These are phyloP conservation scores for Globisporangium barbulae DNA, from an alignment of 352 stramenopile genomes.

Conservation along the genomic window DNA sequence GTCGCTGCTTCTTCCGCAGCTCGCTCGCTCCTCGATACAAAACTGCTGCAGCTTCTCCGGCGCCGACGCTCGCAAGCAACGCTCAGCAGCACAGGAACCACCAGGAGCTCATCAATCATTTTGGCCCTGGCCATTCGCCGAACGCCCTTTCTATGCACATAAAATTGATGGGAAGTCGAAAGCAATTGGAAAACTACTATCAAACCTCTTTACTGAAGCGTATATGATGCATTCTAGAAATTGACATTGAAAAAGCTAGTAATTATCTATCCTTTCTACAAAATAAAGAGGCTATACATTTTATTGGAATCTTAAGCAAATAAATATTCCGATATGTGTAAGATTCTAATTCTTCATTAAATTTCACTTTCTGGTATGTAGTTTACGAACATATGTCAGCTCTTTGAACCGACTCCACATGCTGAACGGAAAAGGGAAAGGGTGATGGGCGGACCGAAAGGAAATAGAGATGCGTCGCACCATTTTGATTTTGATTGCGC, in stretches of 20 bases:
- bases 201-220: too few species aligned
- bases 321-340: not conserved
- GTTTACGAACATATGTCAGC: not conserved
- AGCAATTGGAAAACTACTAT: not conserved
- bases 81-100: not conserved
- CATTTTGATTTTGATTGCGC: not conserved
- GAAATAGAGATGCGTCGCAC: not conserved
- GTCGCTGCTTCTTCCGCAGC: slow-evolving; percentile 11
- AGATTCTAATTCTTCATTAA: not conserved
- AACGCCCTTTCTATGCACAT: not conserved
- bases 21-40: slow-evolving; percentile 6
- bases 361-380: not conserved
- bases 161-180: not conserved
- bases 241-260: not conserved
- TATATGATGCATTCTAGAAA: too few species aligned
- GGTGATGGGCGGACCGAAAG: slow-evolving; percentile 10
- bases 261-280: not conserved
- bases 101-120: not conserved
- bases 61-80: not conserved
- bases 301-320: not conserved
- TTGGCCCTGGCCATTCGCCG: not conserved
- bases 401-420: slow-evolving; percentile 10
- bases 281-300: not conserved
- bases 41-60: not conserved
- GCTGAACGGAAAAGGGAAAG: slow-evolving; percentile 9